A percentile compares a stretch with the other conserved stretches of the same genome.
These are phyloP conservation scores for Sphagnum tenellum DNA, from an alignment of 225 moss, liverwort and hornwort species.

Conservation along the genomic window DNA sequence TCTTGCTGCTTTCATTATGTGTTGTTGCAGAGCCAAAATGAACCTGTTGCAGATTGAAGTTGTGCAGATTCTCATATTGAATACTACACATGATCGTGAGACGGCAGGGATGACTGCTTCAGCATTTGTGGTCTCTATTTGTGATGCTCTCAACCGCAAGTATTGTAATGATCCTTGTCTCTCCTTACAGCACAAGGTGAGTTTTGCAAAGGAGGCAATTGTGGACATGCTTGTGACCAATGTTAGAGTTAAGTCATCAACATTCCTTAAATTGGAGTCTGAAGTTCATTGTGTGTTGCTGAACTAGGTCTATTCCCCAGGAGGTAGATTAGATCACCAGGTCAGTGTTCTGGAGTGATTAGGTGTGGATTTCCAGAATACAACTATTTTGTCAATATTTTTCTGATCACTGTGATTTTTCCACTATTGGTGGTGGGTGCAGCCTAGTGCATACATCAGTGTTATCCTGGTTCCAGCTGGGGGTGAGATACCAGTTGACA, in stretches of 20 bases:
- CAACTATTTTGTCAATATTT: too few species aligned
- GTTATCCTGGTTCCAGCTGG: constrained; percentile 80
- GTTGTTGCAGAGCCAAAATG: too few species aligned
- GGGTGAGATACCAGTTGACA: constrained; percentile 65
- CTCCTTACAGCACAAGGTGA: constrained; percentile 58
- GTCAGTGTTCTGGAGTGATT: too few species aligned
- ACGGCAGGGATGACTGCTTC: constrained; percentile 83
- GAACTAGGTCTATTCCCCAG: too few species aligned
- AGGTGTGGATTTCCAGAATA: too few species aligned
- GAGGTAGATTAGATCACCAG: too few species aligned
- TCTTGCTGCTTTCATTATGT: too few species aligned
- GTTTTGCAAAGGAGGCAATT: constrained; percentile 1
- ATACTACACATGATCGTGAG: constrained; percentile 89
- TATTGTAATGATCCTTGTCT: constrained; percentile 60
- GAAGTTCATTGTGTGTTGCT: too few species aligned
- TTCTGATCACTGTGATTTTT: not conserved
- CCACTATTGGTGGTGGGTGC: constrained; percentile 12
- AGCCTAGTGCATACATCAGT: constrained; percentile 74
- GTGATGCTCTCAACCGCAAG: constrained; percentile 80
- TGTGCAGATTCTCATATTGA: constrained; percentile 80
- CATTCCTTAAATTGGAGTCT: too few species aligned
- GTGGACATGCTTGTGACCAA: too few species aligned
- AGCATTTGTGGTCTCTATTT: constrained; percentile 62
- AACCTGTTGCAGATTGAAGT: too few species aligned
- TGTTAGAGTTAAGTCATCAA: too few species aligned